Evolutionary conservation across 164 flowering plant genomes (phyloP), one percentile per base, ranked within the genome.

Genomic region (Magnolia sinica): DNA sequence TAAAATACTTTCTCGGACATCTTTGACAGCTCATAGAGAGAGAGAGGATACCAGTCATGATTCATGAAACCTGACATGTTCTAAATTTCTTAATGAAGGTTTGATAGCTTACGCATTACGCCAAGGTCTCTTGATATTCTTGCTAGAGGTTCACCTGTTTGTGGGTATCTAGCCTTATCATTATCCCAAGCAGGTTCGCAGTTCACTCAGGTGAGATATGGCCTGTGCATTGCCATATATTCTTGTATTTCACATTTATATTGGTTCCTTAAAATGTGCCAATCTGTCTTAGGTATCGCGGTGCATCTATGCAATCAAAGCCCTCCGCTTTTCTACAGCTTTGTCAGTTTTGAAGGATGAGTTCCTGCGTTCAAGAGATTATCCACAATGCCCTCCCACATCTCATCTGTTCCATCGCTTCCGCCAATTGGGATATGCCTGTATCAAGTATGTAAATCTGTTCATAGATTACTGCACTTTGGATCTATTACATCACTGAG

Each of bases 91-190:
- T n/a, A 20, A 51, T 89, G 80, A 70, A 96, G 99, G 89, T 96
- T 96, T 85, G 99, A 96, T 73, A 92, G 99, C 81, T 82, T 94
- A 85, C 93, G 98, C 23, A 93, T 96, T 50, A 92, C 98, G 79
- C 98, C 99, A 76, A 89, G 98, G 87, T 96, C 99, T 75, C 98
- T 96, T 76, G 98, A 96, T 76, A 90, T 96, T 83, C 98, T 96
- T 76, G 90, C 98, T 58, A 86, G 85, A 83, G 97, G 98, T 78
- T 83, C 99, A 81, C 98, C 99, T 67, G 91, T 94, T 76, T 96
- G 98, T 87, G 99, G 99, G 77, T 98, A 94, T 85, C 98, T 96
- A 82, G 98, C 99, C 72, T 97, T 96, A 70, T 87, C 99, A 82
- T 81, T 96, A 77, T 93, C 99, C 52, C 99, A 96, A 86, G 88